A percentile compares a stretch with the other conserved stretches of the same genome.
Conservation (phyloP, 2,329 filamentous ascomycete species). For the Pseudogymnoascus sp. region DNA sequence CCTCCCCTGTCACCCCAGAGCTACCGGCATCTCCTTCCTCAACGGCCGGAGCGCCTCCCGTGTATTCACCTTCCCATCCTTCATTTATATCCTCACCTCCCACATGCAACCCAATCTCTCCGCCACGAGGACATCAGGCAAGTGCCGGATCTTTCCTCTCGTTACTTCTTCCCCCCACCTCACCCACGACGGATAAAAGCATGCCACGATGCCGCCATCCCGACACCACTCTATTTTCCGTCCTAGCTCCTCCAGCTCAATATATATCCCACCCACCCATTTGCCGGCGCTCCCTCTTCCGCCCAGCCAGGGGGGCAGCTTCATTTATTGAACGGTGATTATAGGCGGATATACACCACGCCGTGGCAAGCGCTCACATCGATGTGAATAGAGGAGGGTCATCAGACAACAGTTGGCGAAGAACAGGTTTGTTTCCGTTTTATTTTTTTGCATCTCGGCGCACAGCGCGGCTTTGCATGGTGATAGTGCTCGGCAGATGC, state of each 20-base stretch:
- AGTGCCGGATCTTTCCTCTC: not conserved
- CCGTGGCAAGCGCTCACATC: not conserved
- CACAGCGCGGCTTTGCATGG: not conserved
- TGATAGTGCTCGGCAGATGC: not conserved
- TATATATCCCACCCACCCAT: constrained; percentile 1
- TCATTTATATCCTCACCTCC: not conserved
- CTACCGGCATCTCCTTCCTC: no score
- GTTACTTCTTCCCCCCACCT: not conserved
- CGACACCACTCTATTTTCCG: not conserved
- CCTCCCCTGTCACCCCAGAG: not conserved
- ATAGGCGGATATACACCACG: not conserved
- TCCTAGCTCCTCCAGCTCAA: not conserved
- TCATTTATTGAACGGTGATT: not conserved
- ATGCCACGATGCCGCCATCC: not conserved
- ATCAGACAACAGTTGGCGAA: not conserved
- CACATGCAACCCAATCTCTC: not conserved
- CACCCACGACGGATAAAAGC: not conserved
- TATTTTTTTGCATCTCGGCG: not conserved
- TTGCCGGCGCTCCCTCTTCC: not conserved
- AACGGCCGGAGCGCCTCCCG: no score
- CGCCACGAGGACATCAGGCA: not conserved
- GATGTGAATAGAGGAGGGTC: not conserved
- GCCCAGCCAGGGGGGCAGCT: not conserved
- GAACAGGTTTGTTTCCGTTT: not conserved
- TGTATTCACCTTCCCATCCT: not conserved